Percentiles rank a stretch among this genome's conserved stretches.
phyloP scores from a whole-genome alignment of 2,329 filamentous ascomycete genomes.

The Gnomoniopsis sp. region DNA sequence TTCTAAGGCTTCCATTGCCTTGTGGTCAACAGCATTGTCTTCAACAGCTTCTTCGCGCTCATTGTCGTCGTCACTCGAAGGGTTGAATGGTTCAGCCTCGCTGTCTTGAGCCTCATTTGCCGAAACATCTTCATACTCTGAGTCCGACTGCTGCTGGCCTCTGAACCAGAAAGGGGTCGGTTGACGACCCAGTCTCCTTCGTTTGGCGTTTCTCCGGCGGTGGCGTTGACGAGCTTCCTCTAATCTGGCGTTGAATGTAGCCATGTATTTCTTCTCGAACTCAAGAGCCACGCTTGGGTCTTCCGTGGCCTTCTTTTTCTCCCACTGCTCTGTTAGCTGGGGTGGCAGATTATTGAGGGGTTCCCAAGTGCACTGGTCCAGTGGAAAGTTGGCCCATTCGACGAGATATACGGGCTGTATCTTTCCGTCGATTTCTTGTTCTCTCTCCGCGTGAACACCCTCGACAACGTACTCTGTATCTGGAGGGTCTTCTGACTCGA shows the following conservation, averaged over 20 bases:
- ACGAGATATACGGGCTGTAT: slow-evolving; percentile 51
- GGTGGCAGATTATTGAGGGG: slow-evolving; percentile 39
- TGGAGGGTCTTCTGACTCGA: slow-evolving; percentile 27
- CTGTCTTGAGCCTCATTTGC: background rate
- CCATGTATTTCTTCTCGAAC: slow-evolving; percentile 36
- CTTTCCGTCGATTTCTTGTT: slow-evolving; percentile 26
- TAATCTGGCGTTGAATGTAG: slow-evolving; percentile 27
- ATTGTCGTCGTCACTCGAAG: background rate
- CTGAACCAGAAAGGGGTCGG: slow-evolving; percentile 31
- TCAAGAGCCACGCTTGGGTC: slow-evolving; percentile 28
- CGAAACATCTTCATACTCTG: slow-evolving; percentile 7
- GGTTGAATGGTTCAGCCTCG: background rate
- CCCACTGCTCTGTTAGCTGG: slow-evolving; percentile 41
- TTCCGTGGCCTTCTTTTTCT: slow-evolving; percentile 34
- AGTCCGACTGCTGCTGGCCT: background rate
- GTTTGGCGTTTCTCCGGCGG: slow-evolving; percentile 40
- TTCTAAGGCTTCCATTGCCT: background rate
- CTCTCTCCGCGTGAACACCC: slow-evolving; percentile 46
- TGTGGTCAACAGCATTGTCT: slow-evolving; percentile 7
- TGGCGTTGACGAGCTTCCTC: slow-evolving; percentile 34
- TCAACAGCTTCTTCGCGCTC: slow-evolving; percentile 12
- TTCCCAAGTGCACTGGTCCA: slow-evolving; percentile 57
- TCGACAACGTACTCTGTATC: slow-evolving; percentile 53
- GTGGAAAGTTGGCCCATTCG: slow-evolving; percentile 59
- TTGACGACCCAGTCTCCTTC: slow-evolving; percentile 34